phyloP scores from a whole-genome alignment of 495 filamentous ascomycete species.

The Tuber magnatum region DNA sequence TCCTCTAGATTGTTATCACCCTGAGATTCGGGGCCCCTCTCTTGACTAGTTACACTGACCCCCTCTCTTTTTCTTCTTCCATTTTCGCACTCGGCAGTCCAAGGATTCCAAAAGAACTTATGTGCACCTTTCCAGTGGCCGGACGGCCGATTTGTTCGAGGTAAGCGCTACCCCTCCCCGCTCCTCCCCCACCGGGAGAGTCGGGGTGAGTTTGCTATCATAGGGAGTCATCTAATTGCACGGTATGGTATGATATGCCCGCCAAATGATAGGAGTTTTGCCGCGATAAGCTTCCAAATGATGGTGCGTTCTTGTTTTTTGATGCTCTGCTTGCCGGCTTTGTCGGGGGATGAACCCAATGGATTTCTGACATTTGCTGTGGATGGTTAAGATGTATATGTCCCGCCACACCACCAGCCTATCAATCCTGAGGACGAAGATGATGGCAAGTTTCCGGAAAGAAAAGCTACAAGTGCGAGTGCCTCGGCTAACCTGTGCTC shows the following conservation, averaged over 20 bases:
- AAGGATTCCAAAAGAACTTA: constrained; percentile 85
- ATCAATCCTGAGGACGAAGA: constrained; percentile 97
- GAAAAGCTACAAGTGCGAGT: background rate
- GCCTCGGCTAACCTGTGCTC: background rate
- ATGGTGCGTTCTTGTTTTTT: constrained; percentile 34
- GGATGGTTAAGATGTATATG: constrained; percentile 62
- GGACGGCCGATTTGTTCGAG: constrained; percentile 86
- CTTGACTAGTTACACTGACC: background rate
- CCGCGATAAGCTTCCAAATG: constrained; percentile 58
- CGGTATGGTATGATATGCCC: background rate
- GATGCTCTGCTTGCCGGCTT: background rate
- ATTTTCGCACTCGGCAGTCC: constrained; percentile 19
- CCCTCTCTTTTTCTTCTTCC: background rate
- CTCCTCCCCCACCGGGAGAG: background rate
- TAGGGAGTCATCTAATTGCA: background rate
- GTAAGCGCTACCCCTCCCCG: background rate
- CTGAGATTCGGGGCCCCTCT: background rate
- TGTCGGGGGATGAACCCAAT: background rate
- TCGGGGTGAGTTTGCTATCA: background rate
- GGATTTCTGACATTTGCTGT: constrained; percentile 27
- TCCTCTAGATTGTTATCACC: background rate
- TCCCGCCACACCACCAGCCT: constrained; percentile 81
- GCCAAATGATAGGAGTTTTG: constrained; percentile 54
- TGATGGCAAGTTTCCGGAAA: constrained; percentile 48
- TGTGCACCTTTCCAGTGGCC: constrained; percentile 74